Base-by-base conservation (phyloP, 2,329 filamentous ascomycete genomes). In the Paraconiothyrium brasiliense region DNA sequence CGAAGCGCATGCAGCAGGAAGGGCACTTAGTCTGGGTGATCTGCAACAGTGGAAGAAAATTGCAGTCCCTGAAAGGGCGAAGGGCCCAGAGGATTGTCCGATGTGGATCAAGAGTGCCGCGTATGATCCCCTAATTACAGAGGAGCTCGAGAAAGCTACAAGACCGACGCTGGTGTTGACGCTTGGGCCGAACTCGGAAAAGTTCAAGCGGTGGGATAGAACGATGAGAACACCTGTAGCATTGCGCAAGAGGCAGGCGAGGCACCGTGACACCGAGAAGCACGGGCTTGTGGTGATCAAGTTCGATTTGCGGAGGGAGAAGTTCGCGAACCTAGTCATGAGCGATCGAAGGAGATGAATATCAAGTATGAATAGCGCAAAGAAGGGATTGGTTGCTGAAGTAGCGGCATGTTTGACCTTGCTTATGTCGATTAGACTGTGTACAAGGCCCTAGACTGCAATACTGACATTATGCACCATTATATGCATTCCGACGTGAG, bases 51-150 rank as follows among this genome's bases (percentile, higher is more conserved):
- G 60, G 48, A 20, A 41, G 27, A 27, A 48, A 7, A 39, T 65
- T 6, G 50, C 56, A 20, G 9, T 46, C 11, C 32, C 32, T 9
- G 27, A 49, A 47, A 54, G 57, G 6, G 47, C 39, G 7, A 54
- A 48, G 7, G 60, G 60, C 1, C 60, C 56, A 14, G 16, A 6
- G 14, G 10, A 2, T 4, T 49, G 58, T 32, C 52, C 51, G 4
- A 46, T 50, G 3, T 35, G 44, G 43, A 14, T 68, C 14, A 43
- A 56, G 44, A 48, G 39, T 44, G 5, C 54, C 16, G 47, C 65
- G 16, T 61, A 64, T 46, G 54, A 63, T 13, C 61, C 67, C 47
- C 39, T 71, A 2, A 60, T 54, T 9, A 55, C 50, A 1, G 56
- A 58, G 7, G 63, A 64, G 30, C 10, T 64, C 37, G 37, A 44